These are phyloP conservation scores for Neofusicoccum cordaticola DNA, from an alignment of 2,329 filamentous ascomycete species.

Conservation along the genomic window DNA sequence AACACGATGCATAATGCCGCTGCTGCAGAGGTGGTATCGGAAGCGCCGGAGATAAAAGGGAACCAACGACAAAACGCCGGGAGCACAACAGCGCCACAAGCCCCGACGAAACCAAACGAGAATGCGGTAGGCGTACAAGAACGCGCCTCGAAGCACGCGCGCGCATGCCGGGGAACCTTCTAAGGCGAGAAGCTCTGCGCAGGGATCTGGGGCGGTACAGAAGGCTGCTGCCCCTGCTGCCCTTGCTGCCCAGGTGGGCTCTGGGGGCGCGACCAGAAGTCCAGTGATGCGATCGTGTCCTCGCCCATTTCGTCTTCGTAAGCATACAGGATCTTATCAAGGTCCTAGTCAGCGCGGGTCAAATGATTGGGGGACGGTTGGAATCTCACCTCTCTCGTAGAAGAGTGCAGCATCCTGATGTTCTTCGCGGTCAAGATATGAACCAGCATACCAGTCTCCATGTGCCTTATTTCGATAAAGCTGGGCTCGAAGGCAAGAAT, in stretches of 20 bases:
- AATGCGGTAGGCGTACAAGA: conserved; percentile 3
- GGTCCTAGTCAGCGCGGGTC: background rate
- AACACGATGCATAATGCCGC: conserved; percentile 16
- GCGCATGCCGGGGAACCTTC: conserved; percentile 2
- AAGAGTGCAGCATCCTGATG: conserved; percentile 95
- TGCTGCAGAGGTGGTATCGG: conserved; percentile 15
- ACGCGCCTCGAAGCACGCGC: background rate
- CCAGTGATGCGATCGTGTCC: conserved; percentile 89
- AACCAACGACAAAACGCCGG: conserved; percentile 10
- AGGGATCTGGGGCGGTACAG: conserved; percentile 14
- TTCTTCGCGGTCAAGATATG: conserved; percentile 97
- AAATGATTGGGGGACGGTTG: background rate
- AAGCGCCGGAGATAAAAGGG: conserved; percentile 13
- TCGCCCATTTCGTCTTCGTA: conserved; percentile 95
- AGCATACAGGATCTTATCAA: conserved; percentile 81
- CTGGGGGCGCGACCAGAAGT: conserved; percentile 72
- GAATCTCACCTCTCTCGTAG: conserved; percentile 81
- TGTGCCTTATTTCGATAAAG: conserved; percentile 94
- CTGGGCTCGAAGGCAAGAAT: conserved; percentile 96
- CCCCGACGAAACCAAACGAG: conserved; percentile 12
- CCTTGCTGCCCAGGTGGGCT: conserved; percentile 7
- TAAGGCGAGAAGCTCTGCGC: conserved; percentile 17
- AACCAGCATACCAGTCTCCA: conserved; percentile 85
- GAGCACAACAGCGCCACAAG: conserved; percentile 4
- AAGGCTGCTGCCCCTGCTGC: conserved; percentile 5